Evolutionary conservation across 2,329 filamentous ascomycete species (phyloP), one percentile per base, ranked within the genome.

Genomic region (Metarhizium anisopliae): DNA sequence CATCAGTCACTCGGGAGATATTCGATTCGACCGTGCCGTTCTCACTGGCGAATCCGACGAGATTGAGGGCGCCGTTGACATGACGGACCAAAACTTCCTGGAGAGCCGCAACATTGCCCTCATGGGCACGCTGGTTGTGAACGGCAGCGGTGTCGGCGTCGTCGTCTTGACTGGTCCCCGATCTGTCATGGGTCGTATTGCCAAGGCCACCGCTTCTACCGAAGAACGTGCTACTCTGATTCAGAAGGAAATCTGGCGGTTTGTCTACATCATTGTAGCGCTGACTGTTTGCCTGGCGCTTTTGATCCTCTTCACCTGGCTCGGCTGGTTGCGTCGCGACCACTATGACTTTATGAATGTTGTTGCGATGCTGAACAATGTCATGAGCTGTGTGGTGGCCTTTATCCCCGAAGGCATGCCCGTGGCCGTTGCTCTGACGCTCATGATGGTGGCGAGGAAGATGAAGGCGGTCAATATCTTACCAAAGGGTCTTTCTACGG

Each of bases 241-340:
- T 45, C 74, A 72, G 53, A 59, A 57, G 4, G 74, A 77, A 59
- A 76, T 77, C 38, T 68, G 62, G 35, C 73, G 73, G 30, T 77
- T 77, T 13, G 72, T 77, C 11, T 59, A 56, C 6, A 75, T 76
- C 58, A 75, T 77, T 32, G 68, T 74, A 18, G 58, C 55, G 52
- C 51, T 75, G 50, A 76, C 73, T 0, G 38, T 75, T 14, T 30
- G 69, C 16, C 63, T 76, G 10, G 73, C 72, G 0, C 61, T 70
- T 0, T 47, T 70, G 0, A 77, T 80, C 20, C 61, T 75, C 3
- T 66, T 80, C 49, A 74, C 75, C 1, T 80, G 74, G 74, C 61
- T 66, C 4, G 71, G 65, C 2, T 76, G 74, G 74, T 61, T 76
- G 2, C 64, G 70, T 0, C 60, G 59, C 4, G 67, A 74, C 4